Percentiles rank a stretch among this genome's conserved stretches.
phyloP scores from a whole-genome alignment of 2,329 filamentous ascomycete genomes.

The Cadophora sp. region DNA sequence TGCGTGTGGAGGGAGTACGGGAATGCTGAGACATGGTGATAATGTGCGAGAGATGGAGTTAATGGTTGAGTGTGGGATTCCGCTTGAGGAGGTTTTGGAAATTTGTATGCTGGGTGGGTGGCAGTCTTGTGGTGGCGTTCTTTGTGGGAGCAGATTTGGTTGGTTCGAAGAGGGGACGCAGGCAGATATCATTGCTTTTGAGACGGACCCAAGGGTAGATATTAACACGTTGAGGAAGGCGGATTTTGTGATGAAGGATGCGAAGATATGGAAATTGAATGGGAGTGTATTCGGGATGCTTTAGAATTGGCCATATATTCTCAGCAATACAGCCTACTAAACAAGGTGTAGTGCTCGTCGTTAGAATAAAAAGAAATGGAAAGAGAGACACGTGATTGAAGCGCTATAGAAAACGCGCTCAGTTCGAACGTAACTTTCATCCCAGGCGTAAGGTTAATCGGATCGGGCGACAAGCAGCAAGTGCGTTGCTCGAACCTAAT shows the following conservation, averaged over 20 bases:
- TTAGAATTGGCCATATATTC: background rate
- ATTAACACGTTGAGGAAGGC: conserved; percentile 52
- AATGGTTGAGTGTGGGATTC: conserved; percentile 57
- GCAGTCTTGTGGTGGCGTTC: conserved; percentile 60
- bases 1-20: conserved; percentile 60
- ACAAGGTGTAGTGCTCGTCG: too few species aligned
- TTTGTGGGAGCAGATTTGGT: conserved; percentile 58
- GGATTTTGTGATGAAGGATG: conserved; percentile 64
- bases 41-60: conserved; percentile 60
- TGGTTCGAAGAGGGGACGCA: conserved; percentile 55
- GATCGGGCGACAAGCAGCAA: background rate
- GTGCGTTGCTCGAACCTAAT: background rate
- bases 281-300: conserved; percentile 9
- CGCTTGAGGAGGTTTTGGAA: conserved; percentile 56
- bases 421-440: too few species aligned
- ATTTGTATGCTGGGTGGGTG: conserved; percentile 59
- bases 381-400: background rate
- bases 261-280: conserved; percentile 52
- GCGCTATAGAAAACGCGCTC: background rate
- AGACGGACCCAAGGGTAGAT: conserved; percentile 52
- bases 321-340: background rate
- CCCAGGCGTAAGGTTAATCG: background rate
- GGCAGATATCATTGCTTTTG: conserved; percentile 59
- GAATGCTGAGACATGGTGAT: conserved; percentile 59
- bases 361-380: background rate